Conservation (phyloP, 768 basidiomycete genomes). For the Polyporus arcularius region DNA sequence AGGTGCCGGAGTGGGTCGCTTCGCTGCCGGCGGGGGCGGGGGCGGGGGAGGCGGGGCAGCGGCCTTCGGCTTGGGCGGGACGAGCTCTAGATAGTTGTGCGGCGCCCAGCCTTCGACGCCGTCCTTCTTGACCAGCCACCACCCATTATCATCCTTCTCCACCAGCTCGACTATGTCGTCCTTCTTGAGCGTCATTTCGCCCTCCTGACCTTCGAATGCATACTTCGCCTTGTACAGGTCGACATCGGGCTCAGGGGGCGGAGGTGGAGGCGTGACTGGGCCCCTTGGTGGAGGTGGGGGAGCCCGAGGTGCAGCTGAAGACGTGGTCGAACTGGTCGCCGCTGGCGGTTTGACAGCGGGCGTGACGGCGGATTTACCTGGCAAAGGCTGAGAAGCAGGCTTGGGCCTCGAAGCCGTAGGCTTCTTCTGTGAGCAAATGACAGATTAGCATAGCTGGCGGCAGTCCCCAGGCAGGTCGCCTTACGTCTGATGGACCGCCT, state of each 20-base stretch:
- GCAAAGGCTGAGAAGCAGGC: constrained; percentile 65
- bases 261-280: constrained; percentile 42
- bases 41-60: constrained; percentile 72
- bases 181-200: constrained; percentile 87
- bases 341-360: constrained; percentile 36
- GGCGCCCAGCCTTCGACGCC: constrained; percentile 93
- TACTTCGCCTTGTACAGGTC: constrained; percentile 87
- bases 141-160: constrained; percentile 93
- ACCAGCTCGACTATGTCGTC: constrained; percentile 91
- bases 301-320: constrained; percentile 44
- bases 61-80: constrained; percentile 65
- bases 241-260: constrained; percentile 58
- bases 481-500: constrained; percentile 65
- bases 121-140: constrained; percentile 94
- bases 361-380: constrained; percentile 52
- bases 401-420: constrained; percentile 42
- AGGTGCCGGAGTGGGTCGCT: constrained; percentile 34
- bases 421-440: constrained; percentile 40
- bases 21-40: constrained; percentile 49
- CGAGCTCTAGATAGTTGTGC: constrained; percentile 86
- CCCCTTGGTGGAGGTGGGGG: constrained; percentile 43
- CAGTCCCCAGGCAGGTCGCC: constrained; percentile 13
- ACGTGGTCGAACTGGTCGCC: constrained; percentile 34
- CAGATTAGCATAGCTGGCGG: not conserved
- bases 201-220: constrained; percentile 90